These are phyloP conservation scores for Trichoderma orchidacearum DNA, from an alignment of 495 filamentous ascomycete genomes.

Conservation along the genomic window DNA sequence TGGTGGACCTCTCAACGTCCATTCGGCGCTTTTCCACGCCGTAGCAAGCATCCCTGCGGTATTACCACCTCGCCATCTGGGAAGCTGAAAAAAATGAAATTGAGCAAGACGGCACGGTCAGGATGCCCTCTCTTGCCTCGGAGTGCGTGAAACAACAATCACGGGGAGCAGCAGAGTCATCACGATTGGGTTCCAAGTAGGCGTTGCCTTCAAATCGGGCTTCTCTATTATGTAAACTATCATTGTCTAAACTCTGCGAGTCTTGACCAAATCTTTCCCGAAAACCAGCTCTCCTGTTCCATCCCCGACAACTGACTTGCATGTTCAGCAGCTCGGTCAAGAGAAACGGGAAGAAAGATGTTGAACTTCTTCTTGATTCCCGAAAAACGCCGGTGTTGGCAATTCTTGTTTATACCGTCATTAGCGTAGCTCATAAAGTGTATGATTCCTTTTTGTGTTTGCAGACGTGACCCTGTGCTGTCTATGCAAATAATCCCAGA, in stretches of 20 bases:
- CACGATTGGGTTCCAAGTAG: no score
- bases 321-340: constrained; percentile 2
- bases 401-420: constrained; percentile 3
- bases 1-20: no score
- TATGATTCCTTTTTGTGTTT: constrained; percentile 12
- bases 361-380: constrained; percentile 31
- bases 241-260: not conserved
- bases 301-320: not conserved
- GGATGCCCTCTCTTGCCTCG: no score
- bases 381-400: constrained; percentile 23
- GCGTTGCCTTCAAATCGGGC: not conserved
- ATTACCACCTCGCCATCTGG: no score
- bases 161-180: not conserved
- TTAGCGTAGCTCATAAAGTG: constrained; percentile 7
- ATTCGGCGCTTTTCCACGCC: no score
- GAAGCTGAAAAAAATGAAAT: no score
- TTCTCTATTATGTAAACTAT: not conserved
- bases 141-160: not conserved
- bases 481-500: constrained; percentile 9
- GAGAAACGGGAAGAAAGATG: constrained; percentile 25
- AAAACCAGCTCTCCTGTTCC: not conserved
- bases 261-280: not conserved
- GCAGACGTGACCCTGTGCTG: constrained; percentile 16
- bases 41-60: no score
- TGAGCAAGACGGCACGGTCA: no score